Evolutionary conservation across 73 alveolate genomes (phyloP).

Genomic region (Paramecium octaurelia): DNA sequence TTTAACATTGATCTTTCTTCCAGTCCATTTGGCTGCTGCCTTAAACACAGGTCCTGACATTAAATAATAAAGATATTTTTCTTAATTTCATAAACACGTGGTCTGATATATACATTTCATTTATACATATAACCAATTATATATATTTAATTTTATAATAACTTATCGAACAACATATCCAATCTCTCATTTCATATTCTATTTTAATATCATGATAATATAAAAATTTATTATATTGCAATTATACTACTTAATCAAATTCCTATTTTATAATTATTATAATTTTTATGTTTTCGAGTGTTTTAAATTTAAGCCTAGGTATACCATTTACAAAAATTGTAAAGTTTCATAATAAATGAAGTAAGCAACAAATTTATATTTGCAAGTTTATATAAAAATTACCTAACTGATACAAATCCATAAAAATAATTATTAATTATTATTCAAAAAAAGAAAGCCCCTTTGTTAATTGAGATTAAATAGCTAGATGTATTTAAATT

Average conservation of each 20-base stretch:
- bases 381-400: no score
- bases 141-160: background rate
- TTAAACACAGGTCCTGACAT: conserved; percentile 53
- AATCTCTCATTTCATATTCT: background rate
- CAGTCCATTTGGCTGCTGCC: conserved; percentile 59
- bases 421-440: no score
- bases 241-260: background rate
- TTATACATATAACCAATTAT: background rate
- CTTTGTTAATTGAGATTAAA: no score
- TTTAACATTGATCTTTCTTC: conserved; percentile 75
- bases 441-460: no score
- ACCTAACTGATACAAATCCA: no score
- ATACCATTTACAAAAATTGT: no score
- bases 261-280: background rate
- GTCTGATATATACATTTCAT: background rate
- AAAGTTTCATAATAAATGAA: no score
- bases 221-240: background rate
- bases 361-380: no score
- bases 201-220: background rate
- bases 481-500: no score
- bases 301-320: background rate
- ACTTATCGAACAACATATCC: background rate
- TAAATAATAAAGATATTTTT: conserved; percentile 16
- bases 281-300: background rate
- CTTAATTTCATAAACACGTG: conserved; percentile 18